A percentile compares a stretch with the other conserved stretches of the same genome.
Conservation (phyloP, 2,329 filamentous ascomycete species). For the Zasmidium cellare region DNA sequence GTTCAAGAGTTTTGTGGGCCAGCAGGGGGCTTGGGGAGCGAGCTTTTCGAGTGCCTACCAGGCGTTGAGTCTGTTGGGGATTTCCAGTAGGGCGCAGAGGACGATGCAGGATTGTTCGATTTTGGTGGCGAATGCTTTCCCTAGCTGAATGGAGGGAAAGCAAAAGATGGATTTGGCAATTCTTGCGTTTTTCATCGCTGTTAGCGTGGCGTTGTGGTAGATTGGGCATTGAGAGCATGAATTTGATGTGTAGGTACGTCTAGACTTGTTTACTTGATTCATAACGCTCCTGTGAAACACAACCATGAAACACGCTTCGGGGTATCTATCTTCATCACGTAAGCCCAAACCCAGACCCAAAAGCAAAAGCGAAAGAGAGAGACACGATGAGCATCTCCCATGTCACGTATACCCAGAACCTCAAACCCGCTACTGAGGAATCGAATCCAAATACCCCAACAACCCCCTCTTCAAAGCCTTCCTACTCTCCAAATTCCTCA, state of each 20-base stretch:
- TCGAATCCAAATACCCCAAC: conserved; percentile 1
- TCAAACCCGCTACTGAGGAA: background rate
- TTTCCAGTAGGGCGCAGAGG: conserved; percentile 11
- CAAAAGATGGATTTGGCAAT: no score
- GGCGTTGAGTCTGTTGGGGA: conserved; percentile 16
- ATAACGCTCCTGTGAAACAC: no score
- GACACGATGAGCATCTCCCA: background rate
- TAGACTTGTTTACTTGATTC: no score
- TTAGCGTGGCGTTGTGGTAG: background rate
- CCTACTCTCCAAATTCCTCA: background rate
- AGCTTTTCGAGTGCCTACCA: conserved; percentile 19
- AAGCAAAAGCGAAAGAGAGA: no score
- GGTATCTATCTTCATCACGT: no score
- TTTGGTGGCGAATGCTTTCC: conserved; percentile 7
- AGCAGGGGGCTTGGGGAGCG: conserved; percentile 33
- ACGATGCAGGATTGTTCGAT: conserved; percentile 17
- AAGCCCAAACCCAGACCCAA: no score
- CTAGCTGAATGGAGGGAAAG: background rate
- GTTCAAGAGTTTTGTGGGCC: conserved; percentile 31
- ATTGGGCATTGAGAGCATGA: background rate
- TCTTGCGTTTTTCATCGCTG: no score
- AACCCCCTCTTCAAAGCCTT: conserved; percentile 1
- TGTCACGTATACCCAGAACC: background rate
- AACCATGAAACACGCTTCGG: no score
- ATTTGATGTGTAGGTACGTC: no score